These are phyloP conservation scores for Raphanus sativus DNA, from an alignment of 345 rosid species.

Conservation along the genomic window DNA sequence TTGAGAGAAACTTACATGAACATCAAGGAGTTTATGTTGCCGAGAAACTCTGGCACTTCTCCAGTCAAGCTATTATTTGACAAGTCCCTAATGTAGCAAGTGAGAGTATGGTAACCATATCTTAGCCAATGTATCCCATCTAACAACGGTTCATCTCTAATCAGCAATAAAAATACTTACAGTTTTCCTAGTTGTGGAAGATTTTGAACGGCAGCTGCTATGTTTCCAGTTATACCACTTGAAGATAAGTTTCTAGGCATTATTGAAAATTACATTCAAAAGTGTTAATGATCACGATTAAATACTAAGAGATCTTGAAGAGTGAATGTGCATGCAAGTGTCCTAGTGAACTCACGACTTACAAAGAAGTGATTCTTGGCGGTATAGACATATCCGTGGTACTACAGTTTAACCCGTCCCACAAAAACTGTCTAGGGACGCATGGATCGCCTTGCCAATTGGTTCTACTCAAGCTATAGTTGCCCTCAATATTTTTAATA, in stretches of 20 bases:
- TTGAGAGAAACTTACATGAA: slow-evolving; percentile 47
- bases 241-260: slow-evolving; percentile 38
- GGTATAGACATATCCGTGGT: not conserved
- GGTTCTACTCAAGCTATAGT: slow-evolving; percentile 1
- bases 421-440: slow-evolving; percentile 2
- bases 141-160: not conserved
- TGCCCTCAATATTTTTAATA: not conserved
- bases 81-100: slow-evolving; percentile 43
- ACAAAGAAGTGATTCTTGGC: slow-evolving; percentile 23
- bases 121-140: not conserved
- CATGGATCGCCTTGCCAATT: slow-evolving; percentile 31
- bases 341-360: not conserved
- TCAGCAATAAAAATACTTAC: slow-evolving; percentile 35
- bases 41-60: slow-evolving; percentile 44
- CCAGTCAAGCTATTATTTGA: slow-evolving; percentile 54
- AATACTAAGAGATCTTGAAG: not conserved
- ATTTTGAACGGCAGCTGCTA: slow-evolving; percentile 29
- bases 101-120: not conserved
- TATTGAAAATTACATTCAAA: not conserved
- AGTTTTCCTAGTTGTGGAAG: slow-evolving; percentile 37
- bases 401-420: slow-evolving; percentile 13
- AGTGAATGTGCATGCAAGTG: not conserved
- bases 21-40: slow-evolving; percentile 40
- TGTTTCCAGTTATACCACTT: slow-evolving; percentile 36
- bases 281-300: not conserved